phyloP scores from a whole-genome alignment of 495 filamentous ascomycete genomes.

The Darksidea phi region DNA sequence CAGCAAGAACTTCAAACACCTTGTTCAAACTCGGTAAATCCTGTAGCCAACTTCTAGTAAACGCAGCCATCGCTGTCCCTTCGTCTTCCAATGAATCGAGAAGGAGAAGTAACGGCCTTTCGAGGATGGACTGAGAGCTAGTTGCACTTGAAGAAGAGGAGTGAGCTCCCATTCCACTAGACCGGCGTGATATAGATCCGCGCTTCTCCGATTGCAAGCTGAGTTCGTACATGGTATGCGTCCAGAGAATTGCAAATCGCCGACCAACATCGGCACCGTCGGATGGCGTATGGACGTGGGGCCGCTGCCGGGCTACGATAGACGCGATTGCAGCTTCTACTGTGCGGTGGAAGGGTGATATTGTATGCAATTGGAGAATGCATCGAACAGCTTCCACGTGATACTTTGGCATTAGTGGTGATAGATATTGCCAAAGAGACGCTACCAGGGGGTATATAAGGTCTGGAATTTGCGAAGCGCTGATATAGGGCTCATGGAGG shows the following conservation, averaged over 20 bases:
- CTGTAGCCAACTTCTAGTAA: conserved; percentile 78
- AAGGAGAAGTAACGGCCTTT: conserved; percentile 76
- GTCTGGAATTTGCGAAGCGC: conserved; percentile 57
- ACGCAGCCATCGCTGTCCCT: conserved; percentile 69
- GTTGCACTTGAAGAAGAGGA: conserved; percentile 46
- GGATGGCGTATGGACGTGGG: background rate
- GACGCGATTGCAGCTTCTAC: conserved; percentile 79
- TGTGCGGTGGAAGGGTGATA: conserved; percentile 55
- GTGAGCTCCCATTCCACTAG: conserved; percentile 32
- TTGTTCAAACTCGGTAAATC: conserved; percentile 66
- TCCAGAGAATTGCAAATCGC: conserved; percentile 43
- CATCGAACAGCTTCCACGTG: conserved; percentile 88
- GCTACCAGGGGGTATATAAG: conserved; percentile 66
- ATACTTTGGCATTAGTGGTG: conserved; percentile 78
- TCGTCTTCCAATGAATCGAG: conserved; percentile 76
- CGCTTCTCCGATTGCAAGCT: conserved; percentile 31
- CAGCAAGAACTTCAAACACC: conserved; percentile 39
- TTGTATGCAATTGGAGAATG: conserved; percentile 78
- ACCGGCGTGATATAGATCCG: conserved; percentile 18
- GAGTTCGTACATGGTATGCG: conserved; percentile 40
- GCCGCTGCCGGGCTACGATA: conserved; percentile 57
- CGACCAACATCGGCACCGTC: conserved; percentile 21
- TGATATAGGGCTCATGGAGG: conserved; percentile 47
- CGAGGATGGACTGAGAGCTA: conserved; percentile 67
- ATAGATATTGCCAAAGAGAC: conserved; percentile 75